A percentile compares a stretch with the other conserved stretches of the same genome.
phyloP scores from a whole-genome alignment of 129 eudicot species.

The Ambrosia artemisiifolia region DNA sequence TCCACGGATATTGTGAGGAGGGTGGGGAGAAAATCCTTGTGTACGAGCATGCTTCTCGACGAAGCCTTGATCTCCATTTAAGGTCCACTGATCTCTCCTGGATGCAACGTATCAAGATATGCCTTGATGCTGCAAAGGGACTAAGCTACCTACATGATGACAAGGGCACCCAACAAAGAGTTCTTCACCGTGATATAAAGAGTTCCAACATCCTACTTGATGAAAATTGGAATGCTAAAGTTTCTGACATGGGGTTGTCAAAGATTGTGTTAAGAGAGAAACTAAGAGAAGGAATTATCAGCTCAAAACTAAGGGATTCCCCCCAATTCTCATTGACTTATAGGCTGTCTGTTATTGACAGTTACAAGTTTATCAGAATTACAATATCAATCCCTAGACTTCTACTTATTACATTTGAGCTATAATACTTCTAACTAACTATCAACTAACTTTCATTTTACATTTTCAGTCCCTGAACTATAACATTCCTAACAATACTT shows the following conservation, averaged over 20 bases:
- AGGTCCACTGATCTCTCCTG: background rate
- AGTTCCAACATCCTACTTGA: conserved; percentile 14
- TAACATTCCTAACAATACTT: too few relatives aligned
- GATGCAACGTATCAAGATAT: conserved; percentile 11
- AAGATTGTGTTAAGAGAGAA: too few relatives aligned
- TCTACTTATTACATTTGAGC: too few relatives aligned
- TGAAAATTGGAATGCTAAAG: background rate
- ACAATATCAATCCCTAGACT: too few relatives aligned
- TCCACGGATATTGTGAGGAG: background rate
- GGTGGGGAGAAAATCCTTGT: background rate
- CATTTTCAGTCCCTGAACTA: too few relatives aligned
- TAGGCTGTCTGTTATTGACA: too few relatives aligned
- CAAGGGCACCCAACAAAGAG: background rate
- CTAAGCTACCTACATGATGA: background rate
- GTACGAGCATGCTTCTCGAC: background rate
- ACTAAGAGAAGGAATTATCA: too few relatives aligned
- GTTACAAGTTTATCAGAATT: too few relatives aligned
- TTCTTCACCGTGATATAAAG: conserved; percentile 14
- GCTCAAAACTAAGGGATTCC: too few relatives aligned
- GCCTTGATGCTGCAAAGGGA: conserved; percentile 4
- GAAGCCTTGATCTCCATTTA: conserved; percentile 2
- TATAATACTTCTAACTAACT: too few relatives aligned
- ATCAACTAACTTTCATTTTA: too few relatives aligned
- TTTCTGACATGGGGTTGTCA: conserved; percentile 15
- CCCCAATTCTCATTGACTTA: too few relatives aligned